Conservation (phyloP, 805 yeast genomes). For the Teunomyces kruisii region DNA sequence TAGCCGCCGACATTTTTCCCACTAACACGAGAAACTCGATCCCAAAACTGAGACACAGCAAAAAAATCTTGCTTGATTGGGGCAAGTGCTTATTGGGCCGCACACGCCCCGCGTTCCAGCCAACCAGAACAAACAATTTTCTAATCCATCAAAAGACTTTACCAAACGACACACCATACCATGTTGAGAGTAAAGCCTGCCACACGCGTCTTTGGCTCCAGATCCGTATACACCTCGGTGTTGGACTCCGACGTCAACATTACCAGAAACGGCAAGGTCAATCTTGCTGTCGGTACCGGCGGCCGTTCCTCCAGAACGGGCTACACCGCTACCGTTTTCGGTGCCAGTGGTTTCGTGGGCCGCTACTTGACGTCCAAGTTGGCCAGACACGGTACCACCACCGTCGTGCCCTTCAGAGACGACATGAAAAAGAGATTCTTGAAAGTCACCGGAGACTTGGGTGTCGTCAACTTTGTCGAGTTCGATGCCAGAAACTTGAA, state of each 20-base stretch:
- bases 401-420: constrained; percentile 79
- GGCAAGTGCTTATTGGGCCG: neutral
- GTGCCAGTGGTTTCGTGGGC: constrained; percentile 79
- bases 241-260: constrained; percentile 63
- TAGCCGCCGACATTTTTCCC: too few species aligned
- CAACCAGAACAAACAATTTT: constrained; percentile 31
- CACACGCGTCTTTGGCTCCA: constrained; percentile 9
- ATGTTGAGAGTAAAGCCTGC: constrained; percentile 14
- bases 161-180: neutral
- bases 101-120: constrained; percentile 13
- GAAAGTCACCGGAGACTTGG: constrained; percentile 82
- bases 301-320: constrained; percentile 87
- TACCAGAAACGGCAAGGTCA: constrained; percentile 73
- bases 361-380: constrained; percentile 67
- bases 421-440: constrained; percentile 74
- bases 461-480: constrained; percentile 82
- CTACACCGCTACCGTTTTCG: constrained; percentile 85
- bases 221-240: constrained; percentile 41
- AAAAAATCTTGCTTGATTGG: neutral
- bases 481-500: constrained; percentile 76
- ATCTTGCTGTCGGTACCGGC: constrained; percentile 69
- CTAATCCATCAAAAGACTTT: constrained; percentile 8
- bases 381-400: constrained; percentile 79
- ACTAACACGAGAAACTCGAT: too few species aligned
- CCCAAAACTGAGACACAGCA: neutral